Base-by-base conservation (phyloP, 2,329 filamentous ascomycete genomes). In the Colletotrichum sp. region DNA sequence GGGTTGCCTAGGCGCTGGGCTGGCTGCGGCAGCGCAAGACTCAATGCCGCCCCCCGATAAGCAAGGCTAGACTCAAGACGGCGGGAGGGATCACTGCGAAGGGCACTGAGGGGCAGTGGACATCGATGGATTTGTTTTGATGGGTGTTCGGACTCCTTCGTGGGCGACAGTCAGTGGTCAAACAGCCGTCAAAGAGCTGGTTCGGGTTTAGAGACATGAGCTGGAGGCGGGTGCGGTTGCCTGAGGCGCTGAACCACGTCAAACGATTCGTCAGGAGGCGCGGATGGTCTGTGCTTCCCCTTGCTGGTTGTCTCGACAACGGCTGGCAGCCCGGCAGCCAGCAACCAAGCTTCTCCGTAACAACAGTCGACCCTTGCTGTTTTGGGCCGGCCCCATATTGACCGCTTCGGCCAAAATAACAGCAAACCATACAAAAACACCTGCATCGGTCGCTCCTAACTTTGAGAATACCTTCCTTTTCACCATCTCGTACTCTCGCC, bases 381-480 rank as follows among this genome's bases (percentile, higher is more conserved):
- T 77, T 76, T 76, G 65, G 69, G 76, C 61, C 73, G 30, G 36
- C 73, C 59, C 73, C 69, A 77, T 68, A 70, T 72, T 76, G 74
- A 76, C 72, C 61, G 68, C 76, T 77, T 55, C 64, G 61, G 76
- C 73, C 67, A 77, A 76, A 76, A 77, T 66, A 70, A 76, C 64
- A 72, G 64, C 57, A 59, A 69, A 69, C 76, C 73, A 75, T 77
- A 77, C 76, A 77, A 77, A 77, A 77, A 73, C 76, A 76, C 72
- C 76, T 48, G 52, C 74, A 30, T 77, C 73, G 64, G 61, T 75
- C 75, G 30, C 73, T 55, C 69, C 39, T 65, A 60, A 27, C 55
- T 25, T 59, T 75, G 13, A 27, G 67, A 76, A 75, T 75, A 76
- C 71, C 74, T 75, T 76, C 72, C 67, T 76, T 71, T 75, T 65